A percentile compares a stretch with the other conserved stretches of the same genome.
Evolutionary conservation across 495 filamentous ascomycete species (phyloP).

Genomic region (Penicillium crystallinum): DNA sequence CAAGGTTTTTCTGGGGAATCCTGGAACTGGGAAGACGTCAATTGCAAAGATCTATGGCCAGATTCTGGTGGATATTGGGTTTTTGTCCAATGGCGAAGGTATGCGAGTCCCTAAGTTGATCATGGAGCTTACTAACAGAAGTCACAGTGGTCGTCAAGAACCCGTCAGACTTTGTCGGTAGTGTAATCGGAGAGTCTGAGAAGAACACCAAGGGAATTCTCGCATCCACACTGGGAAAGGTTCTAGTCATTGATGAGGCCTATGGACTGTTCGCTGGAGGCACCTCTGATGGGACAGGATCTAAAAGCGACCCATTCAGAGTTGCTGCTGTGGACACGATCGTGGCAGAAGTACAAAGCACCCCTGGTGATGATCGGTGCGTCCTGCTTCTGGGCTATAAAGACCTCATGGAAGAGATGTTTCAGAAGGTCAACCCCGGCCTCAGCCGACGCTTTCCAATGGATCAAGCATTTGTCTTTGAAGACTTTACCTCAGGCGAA

Average conservation of each 20-base stretch:
- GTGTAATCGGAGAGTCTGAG: slow-evolving; percentile 60
- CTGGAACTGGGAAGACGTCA: slow-evolving; percentile 73
- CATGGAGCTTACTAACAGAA: background rate
- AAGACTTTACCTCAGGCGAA: slow-evolving; percentile 61
- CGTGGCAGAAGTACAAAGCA: slow-evolving; percentile 76
- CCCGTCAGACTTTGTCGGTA: slow-evolving; percentile 68
- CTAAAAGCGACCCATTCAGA: slow-evolving; percentile 50
- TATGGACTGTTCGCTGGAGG: slow-evolving; percentile 50
- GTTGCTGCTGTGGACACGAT: slow-evolving; percentile 70
- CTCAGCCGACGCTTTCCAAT: slow-evolving; percentile 65
- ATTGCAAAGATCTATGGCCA: slow-evolving; percentile 70
- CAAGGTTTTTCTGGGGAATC: slow-evolving; percentile 63
- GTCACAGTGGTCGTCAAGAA: slow-evolving; percentile 60
- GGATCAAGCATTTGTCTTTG: slow-evolving; percentile 59
- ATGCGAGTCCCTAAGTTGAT: slow-evolving; percentile 6
- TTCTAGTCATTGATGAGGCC: slow-evolving; percentile 73
- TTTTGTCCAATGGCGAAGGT: slow-evolving; percentile 61
- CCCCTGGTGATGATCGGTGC: slow-evolving; percentile 71
- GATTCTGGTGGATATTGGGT: slow-evolving; percentile 56
- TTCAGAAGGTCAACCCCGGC: slow-evolving; percentile 75
- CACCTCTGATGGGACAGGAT: slow-evolving; percentile 12
- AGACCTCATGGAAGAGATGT: slow-evolving; percentile 72
- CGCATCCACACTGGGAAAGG: slow-evolving; percentile 59
- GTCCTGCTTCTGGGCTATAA: slow-evolving; percentile 74
- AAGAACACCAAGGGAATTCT: slow-evolving; percentile 68